Percentiles rank a stretch among this genome's conserved stretches.
phyloP scores from a whole-genome alignment of 2,329 filamentous ascomycete species.

The Endoconidiophora laricicola region DNA sequence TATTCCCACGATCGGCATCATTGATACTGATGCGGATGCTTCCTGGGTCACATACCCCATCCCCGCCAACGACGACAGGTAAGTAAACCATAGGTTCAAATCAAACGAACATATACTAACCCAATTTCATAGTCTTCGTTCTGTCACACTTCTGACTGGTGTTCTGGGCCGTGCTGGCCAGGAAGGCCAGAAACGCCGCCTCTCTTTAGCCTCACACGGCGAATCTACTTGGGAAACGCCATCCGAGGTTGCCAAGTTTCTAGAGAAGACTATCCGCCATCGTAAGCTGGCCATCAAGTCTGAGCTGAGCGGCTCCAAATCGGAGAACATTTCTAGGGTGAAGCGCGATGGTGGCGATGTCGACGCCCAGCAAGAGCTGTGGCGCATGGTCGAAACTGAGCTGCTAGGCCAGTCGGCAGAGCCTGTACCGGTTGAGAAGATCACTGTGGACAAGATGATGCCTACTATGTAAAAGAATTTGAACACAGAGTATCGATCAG shows the following conservation, averaged over 20 bases:
- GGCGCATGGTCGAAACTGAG: conserved; percentile 12
- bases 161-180: conserved; percentile 74
- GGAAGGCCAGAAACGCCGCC: conserved; percentile 52
- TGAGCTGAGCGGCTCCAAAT: conserved; percentile 10
- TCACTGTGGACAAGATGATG: conserved; percentile 9
- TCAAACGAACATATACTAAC: not conserved
- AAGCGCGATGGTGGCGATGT: conserved; percentile 12
- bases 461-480: conserved; percentile 7
- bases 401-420: conserved; percentile 7
- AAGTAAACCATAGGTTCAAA: conserved; percentile 16
- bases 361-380: conserved; percentile 12
- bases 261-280: conserved; percentile 16
- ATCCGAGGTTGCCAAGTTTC: conserved; percentile 25
- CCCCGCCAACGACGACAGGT: conserved; percentile 92
- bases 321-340: conserved; percentile 5
- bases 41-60: conserved; percentile 94
- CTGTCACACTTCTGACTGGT: conserved; percentile 65
- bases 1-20: conserved; percentile 84
- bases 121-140: conserved; percentile 47
- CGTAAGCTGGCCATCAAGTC: conserved; percentile 4
- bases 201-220: conserved; percentile 44
- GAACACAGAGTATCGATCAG: not conserved
- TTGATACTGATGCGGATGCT: conserved; percentile 86
- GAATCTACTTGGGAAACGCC: conserved; percentile 44
- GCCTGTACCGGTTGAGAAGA: conserved; percentile 8